Conservation (phyloP, 2,329 filamentous ascomycete genomes). For the Chaetomium strumarium region DNA sequence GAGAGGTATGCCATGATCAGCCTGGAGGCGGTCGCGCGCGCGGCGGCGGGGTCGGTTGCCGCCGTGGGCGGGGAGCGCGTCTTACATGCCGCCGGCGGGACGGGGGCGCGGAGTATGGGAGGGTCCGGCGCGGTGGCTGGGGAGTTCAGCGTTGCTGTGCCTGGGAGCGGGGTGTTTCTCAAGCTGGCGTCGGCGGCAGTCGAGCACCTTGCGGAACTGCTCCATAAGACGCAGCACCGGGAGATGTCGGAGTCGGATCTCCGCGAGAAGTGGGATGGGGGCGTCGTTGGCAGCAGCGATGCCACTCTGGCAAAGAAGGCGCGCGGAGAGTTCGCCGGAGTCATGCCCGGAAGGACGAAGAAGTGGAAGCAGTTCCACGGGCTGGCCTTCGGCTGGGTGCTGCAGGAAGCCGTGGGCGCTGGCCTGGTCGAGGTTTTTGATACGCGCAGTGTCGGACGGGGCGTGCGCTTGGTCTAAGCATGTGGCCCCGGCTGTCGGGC, state of each 20-base stretch:
- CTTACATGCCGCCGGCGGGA: slow-evolving; percentile 58
- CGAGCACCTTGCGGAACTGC: slow-evolving; percentile 53
- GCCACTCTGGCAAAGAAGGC: slow-evolving; percentile 36
- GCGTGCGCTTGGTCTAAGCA: slow-evolving; percentile 43
- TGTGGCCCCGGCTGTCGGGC: not conserved
- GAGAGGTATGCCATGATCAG: slow-evolving; percentile 52
- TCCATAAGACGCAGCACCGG: slow-evolving; percentile 53
- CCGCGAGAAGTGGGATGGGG: slow-evolving; percentile 66
- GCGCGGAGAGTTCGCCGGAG: slow-evolving; percentile 50
- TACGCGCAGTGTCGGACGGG: slow-evolving; percentile 66
- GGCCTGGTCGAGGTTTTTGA: slow-evolving; percentile 70
- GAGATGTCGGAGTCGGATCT: slow-evolving; percentile 59
- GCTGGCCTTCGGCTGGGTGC: slow-evolving; percentile 63
- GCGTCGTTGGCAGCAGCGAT: slow-evolving; percentile 41
- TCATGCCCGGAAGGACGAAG: slow-evolving; percentile 55
- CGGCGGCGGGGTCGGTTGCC: slow-evolving; percentile 61
- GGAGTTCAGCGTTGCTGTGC: slow-evolving; percentile 53
- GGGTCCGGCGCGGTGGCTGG: slow-evolving; percentile 32
- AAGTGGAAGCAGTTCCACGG: slow-evolving; percentile 69
- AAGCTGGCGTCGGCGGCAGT: slow-evolving; percentile 58
- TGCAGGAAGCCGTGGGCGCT: slow-evolving; percentile 64
- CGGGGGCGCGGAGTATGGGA: slow-evolving; percentile 18
- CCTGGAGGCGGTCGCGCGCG: slow-evolving; percentile 56
- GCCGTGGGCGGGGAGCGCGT: slow-evolving; percentile 65
- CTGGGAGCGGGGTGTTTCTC: slow-evolving; percentile 60